Evolutionary conservation across 2,329 filamentous ascomycete species (phyloP).

Genomic region (Fusarium sp.): DNA sequence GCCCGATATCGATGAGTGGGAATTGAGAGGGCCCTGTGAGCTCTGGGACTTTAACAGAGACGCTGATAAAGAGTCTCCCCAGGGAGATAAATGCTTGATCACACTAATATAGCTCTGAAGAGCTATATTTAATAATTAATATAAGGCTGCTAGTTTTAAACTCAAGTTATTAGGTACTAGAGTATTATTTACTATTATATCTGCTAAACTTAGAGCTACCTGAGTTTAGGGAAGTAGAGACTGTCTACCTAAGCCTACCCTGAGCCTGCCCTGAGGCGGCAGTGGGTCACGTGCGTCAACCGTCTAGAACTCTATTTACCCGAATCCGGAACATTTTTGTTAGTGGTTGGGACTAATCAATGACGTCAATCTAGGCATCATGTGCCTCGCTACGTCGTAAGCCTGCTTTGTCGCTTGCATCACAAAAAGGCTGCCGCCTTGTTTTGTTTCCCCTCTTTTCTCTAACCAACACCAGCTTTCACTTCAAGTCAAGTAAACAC

Average conservation of each 20-base stretch:
- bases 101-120: neutral
- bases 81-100: neutral
- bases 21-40: conserved; percentile 1
- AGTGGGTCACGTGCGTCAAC: no score
- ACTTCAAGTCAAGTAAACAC: neutral
- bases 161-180: no score
- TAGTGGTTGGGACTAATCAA: conserved; percentile 16
- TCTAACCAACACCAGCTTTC: neutral
- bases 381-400: conserved; percentile 25
- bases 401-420: conserved; percentile 11
- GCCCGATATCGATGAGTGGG: neutral
- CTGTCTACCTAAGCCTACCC: no score
- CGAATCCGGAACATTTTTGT: neutral
- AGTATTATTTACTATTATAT: no score
- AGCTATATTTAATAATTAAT: no score
- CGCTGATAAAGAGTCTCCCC: neutral
- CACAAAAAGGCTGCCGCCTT: conserved; percentile 11
- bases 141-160: no score
- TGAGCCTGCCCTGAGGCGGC: no score
- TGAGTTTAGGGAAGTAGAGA: no score
- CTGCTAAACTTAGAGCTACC: no score
- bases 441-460: conserved; percentile 2
- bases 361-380: conserved; percentile 32
- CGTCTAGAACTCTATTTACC: no score
- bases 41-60: neutral